Conservation (phyloP, 345 rosid species). For the Erodium maritimum region DNA sequence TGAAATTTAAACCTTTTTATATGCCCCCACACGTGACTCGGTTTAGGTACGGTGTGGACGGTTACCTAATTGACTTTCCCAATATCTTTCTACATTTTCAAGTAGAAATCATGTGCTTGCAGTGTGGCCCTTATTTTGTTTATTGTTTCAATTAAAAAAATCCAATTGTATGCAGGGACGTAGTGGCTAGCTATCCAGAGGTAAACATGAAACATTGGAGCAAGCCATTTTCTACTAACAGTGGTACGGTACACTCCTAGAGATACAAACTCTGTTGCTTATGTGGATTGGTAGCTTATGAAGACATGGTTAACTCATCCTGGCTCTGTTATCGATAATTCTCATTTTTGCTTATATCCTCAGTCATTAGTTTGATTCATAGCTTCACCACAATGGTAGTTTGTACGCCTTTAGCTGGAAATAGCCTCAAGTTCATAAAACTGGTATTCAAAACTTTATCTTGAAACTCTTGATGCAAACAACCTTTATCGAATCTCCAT, state of each 20-base stretch:
- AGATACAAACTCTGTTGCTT: not conserved
- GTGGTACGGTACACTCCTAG: conserved; percentile 29
- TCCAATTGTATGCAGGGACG: not conserved
- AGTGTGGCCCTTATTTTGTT: too few relatives aligned
- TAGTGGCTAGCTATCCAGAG: not conserved
- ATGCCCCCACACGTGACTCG: not conserved
- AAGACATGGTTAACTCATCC: not conserved
- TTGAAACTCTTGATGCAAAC: too few relatives aligned
- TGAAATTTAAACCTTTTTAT: not conserved
- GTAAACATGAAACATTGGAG: conserved; percentile 15
- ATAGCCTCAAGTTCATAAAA: too few relatives aligned
- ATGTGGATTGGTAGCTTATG: not conserved
- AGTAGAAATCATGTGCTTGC: too few relatives aligned
- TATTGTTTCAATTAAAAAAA: too few relatives aligned
- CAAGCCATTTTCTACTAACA: conserved; percentile 54
- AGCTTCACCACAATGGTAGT: not conserved
- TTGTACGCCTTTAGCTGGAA: too few relatives aligned
- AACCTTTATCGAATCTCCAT: too few relatives aligned
- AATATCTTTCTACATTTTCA: too few relatives aligned
- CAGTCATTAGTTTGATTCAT: not conserved
- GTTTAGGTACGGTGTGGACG: not conserved
- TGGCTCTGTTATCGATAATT: not conserved
- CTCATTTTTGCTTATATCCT: not conserved
- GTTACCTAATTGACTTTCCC: not conserved
- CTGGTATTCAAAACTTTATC: too few relatives aligned